Evolutionary conservation across 2,329 filamentous ascomycete genomes (phyloP).

Genomic region (Chrysosporium queenslandicum): DNA sequence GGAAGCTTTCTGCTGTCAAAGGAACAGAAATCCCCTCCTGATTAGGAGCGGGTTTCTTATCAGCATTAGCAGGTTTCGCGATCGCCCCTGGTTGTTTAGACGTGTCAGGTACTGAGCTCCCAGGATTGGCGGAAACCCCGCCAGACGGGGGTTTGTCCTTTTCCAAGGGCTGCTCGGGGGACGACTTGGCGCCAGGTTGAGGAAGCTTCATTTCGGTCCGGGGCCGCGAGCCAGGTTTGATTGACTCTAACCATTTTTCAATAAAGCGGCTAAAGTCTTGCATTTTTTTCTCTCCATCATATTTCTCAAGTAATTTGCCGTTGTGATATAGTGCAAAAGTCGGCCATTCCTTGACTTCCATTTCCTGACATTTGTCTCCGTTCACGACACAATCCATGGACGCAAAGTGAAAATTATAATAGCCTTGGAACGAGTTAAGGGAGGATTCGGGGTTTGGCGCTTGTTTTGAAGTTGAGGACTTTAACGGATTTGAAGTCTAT

Average conservation of each 20-base stretch:
- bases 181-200: slow-evolving; percentile 50
- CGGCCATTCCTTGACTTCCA: slow-evolving; percentile 62
- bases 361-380: slow-evolving; percentile 62
- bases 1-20: slow-evolving; percentile 76
- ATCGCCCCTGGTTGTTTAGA: not conserved
- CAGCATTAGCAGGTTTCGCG: slow-evolving; percentile 15
- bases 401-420: slow-evolving; percentile 83
- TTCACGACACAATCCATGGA: slow-evolving; percentile 76
- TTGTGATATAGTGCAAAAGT: slow-evolving; percentile 72
- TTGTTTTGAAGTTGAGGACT: slow-evolving; percentile 38
- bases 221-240: slow-evolving; percentile 71
- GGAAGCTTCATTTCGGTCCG: slow-evolving; percentile 58
- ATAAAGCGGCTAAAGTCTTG: slow-evolving; percentile 57
- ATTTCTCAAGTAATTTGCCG: slow-evolving; percentile 55
- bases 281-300: slow-evolving; percentile 60
- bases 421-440: slow-evolving; percentile 62
- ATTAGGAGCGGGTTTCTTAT: slow-evolving; percentile 52
- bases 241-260: slow-evolving; percentile 65
- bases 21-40: slow-evolving; percentile 62
- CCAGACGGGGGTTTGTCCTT: slow-evolving; percentile 31
- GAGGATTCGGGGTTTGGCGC: slow-evolving; percentile 42
- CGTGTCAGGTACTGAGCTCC: slow-evolving; percentile 18
- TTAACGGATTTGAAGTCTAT: slow-evolving; percentile 65
- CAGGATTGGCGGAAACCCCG: slow-evolving; percentile 34
- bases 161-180: slow-evolving; percentile 24